Percentiles rank a stretch among this genome's conserved stretches.
phyloP scores from a whole-genome alignment of 2,329 filamentous ascomycete genomes.

The Beauveria varroae region DNA sequence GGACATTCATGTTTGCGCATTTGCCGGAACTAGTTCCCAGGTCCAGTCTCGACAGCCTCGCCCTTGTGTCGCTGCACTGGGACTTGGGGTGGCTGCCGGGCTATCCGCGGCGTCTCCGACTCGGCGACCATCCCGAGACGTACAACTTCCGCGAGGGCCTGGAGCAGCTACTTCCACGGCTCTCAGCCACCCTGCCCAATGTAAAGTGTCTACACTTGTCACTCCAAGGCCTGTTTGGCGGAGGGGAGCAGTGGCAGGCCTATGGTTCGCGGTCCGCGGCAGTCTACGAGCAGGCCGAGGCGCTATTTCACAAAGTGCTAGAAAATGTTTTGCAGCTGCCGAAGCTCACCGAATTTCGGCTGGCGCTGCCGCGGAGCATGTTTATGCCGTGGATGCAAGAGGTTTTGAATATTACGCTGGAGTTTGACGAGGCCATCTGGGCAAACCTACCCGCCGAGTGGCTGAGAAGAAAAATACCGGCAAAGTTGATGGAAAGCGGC shows the following conservation, averaged over 20 bases:
- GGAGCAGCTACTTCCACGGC: not conserved
- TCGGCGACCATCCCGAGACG: not conserved
- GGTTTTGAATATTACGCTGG: not conserved
- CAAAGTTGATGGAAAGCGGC: not conserved
- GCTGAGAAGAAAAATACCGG: not conserved
- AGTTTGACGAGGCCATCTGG: not conserved
- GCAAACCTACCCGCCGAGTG: not conserved
- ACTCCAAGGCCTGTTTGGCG: not conserved
- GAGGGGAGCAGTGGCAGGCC: not conserved
- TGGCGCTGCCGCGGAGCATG: not conserved
- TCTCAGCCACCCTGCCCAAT: not conserved
- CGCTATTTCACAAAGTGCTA: not conserved
- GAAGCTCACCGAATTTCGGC: not conserved
- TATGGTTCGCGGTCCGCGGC: not conserved
- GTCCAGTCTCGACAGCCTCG: not conserved
- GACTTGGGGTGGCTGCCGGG: not conserved
- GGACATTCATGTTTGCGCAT: not conserved
- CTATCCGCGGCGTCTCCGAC: not conserved
- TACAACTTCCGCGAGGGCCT: not conserved
- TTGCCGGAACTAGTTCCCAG: not conserved
- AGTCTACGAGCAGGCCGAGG: not conserved
- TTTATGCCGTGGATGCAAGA: slow-evolving; percentile 4
- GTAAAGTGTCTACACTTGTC: not conserved
- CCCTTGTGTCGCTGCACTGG: not conserved
- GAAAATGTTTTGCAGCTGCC: not conserved